Conservation (phyloP, 177 flowering plant genomes). For the Vitis hybrid region DNA sequence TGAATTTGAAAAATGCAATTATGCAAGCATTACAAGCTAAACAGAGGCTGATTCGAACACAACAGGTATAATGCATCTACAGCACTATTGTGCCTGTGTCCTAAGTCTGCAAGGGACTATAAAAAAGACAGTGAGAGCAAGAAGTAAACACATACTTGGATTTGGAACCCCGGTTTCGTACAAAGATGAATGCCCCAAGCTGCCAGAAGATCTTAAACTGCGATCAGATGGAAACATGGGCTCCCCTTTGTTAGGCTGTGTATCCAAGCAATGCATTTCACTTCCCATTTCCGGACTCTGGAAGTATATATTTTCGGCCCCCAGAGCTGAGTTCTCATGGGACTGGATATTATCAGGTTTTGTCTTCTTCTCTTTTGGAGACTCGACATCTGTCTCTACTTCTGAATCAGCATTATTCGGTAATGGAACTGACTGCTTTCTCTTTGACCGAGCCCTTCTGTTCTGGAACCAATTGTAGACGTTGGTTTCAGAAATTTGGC, state of each 20-base stretch:
- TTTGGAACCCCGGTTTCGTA: conserved; percentile 22
- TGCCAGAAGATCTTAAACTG: conserved; percentile 35
- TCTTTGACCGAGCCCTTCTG: conserved; percentile 89
- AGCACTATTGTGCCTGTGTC: too few species aligned
- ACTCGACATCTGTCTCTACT: conserved; percentile 19
- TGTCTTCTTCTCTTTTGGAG: conserved; percentile 20
- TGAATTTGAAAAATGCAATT: background rate
- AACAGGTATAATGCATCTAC: too few species aligned
- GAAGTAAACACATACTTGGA: conserved; percentile 5
- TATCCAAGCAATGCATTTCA: conserved; percentile 32
- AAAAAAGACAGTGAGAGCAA: background rate
- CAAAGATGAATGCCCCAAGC: conserved; percentile 44
- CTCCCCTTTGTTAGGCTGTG: conserved; percentile 37
- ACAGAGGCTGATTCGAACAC: background rate
- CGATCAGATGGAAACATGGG: conserved; percentile 38
- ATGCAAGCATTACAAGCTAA: background rate
- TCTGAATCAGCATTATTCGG: conserved; percentile 40
- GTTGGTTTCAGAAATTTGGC: conserved; percentile 87
- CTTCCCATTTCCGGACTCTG: conserved; percentile 21
- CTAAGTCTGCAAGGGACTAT: too few species aligned
- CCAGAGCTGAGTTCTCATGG: conserved; percentile 8
- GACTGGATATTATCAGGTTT: conserved; percentile 17
- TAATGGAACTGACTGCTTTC: conserved; percentile 37
- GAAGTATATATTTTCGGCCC: conserved; percentile 11
- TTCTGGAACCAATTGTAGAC: conserved; percentile 98